phyloP scores from a whole-genome alignment of 2,329 filamentous ascomycete genomes.

The Neofusicoccum kwambonambiense region DNA sequence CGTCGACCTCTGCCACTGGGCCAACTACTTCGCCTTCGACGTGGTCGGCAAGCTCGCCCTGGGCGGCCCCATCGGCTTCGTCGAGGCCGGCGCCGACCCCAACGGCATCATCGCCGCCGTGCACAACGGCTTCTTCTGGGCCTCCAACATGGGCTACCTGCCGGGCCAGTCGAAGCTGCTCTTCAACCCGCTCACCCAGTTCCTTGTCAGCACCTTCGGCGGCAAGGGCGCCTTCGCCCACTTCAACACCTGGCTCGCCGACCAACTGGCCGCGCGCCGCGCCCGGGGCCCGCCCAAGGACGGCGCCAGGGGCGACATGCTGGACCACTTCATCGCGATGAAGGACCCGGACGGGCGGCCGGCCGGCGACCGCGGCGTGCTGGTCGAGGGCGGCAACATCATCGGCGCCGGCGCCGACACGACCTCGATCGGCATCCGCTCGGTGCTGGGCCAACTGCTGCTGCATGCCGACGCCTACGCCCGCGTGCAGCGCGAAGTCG shows the following conservation, averaged over 20 bases:
- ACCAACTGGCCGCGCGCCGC: neutral
- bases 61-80: neutral
- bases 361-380: neutral
- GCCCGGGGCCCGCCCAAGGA: neutral
- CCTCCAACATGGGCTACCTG: neutral
- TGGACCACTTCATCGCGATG: conserved; percentile 1
- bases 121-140: neutral
- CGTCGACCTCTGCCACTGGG: conserved; percentile 38
- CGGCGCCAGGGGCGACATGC: neutral
- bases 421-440: conserved; percentile 49
- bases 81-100: neutral
- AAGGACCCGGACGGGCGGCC: neutral
- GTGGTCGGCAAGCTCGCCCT: neutral
- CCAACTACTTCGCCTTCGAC: neutral
- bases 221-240: neutral
- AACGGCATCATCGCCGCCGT: neutral
- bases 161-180: neutral
- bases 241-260: neutral
- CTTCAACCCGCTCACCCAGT: neutral
- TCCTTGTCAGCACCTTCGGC: neutral
- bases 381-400: conserved; percentile 8
- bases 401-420: conserved; percentile 44
- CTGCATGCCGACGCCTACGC: neutral
- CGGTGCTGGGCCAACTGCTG: conserved; percentile 46
- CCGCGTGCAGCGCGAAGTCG: neutral